phyloP scores from a whole-genome alignment of 176 grass and related monocot species.

The Raddia guianensis region DNA sequence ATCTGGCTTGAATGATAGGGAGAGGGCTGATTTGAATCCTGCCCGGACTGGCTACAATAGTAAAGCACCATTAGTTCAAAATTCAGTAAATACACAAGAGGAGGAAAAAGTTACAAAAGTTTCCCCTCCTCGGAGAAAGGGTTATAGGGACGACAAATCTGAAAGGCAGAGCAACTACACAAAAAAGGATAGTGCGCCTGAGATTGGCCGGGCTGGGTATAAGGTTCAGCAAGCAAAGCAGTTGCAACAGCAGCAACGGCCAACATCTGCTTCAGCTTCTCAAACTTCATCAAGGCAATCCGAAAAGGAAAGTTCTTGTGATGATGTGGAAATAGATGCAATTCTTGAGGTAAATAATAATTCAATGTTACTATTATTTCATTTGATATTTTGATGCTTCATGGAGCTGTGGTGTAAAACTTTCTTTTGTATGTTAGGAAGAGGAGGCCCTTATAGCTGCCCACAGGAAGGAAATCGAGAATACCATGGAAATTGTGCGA shows the following conservation, averaged over 20 bases:
- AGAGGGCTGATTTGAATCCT: constrained; percentile 65
- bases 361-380: constrained; percentile 13
- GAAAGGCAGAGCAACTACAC: constrained; percentile 69
- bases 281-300: constrained; percentile 51
- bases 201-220: constrained; percentile 44
- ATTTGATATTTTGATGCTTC: constrained; percentile 11
- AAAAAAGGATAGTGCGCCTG: constrained; percentile 68
- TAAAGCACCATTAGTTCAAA: constrained; percentile 63
- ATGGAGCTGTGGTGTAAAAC: constrained; percentile 6
- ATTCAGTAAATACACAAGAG: constrained; percentile 61
- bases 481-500: constrained; percentile 98
- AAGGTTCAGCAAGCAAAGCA: constrained; percentile 67
- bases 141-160: constrained; percentile 72
- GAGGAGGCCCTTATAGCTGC: constrained; percentile 96
- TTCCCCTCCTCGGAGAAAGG: constrained; percentile 89
- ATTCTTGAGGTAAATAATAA: constrained; percentile 84
- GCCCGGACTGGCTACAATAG: constrained; percentile 44
- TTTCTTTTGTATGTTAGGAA: constrained; percentile 67
- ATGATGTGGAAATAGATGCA: constrained; percentile 92
- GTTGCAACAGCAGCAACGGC: constrained; percentile 61
- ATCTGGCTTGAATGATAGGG: constrained; percentile 69
- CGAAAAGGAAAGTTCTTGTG: constrained; percentile 80
- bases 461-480: constrained; percentile 99
- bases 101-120: constrained; percentile 89
- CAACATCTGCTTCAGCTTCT: constrained; percentile 55